Percentiles rank a stretch among this genome's conserved stretches.
Evolutionary conservation across 1,284 basidiomycete species (phyloP).

Genomic region (Cerrena zonata): DNA sequence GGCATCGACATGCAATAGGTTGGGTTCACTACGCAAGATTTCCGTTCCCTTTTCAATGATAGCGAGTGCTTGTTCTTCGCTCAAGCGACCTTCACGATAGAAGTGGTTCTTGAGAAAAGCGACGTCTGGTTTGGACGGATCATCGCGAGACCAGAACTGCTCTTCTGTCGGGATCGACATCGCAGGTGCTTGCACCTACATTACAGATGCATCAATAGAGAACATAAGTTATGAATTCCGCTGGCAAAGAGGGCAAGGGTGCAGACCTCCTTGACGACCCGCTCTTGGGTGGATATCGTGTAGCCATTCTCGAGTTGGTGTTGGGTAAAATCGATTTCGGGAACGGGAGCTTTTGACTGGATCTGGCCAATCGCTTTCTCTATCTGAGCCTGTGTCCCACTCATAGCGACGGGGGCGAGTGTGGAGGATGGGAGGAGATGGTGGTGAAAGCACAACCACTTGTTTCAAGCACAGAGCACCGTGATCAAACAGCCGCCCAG

Average conservation of each 20-base stretch:
- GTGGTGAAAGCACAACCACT: slow-evolving; percentile 13
- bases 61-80: slow-evolving; percentile 85
- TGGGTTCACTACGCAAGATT: slow-evolving; percentile 73
- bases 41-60: slow-evolving; percentile 80
- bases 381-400: slow-evolving; percentile 45
- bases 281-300: slow-evolving; percentile 79
- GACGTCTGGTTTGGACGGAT: slow-evolving; percentile 86
- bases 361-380: slow-evolving; percentile 74
- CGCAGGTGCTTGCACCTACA: slow-evolving; percentile 88
- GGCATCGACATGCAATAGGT: slow-evolving; percentile 86
- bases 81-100: slow-evolving; percentile 89
- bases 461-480: slow-evolving; percentile 2
- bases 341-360: slow-evolving; percentile 54
- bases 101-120: slow-evolving; percentile 99
- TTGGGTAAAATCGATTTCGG: slow-evolving; percentile 81
- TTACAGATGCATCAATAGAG: too few relatives aligned
- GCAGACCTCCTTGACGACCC: slow-evolving; percentile 77
- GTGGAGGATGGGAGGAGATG: slow-evolving; percentile 13
- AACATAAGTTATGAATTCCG: too few relatives aligned
- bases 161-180: slow-evolving; percentile 88
- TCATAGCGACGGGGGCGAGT: slow-evolving; percentile 18
- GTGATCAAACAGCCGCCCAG: neutral
- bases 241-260: too few relatives aligned
- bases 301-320: slow-evolving; percentile 86
- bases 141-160: slow-evolving; percentile 85